These are phyloP conservation scores for Pilasporangium apinafurcum DNA, from an alignment of 352 stramenopile genomes.

Conservation along the genomic window DNA sequence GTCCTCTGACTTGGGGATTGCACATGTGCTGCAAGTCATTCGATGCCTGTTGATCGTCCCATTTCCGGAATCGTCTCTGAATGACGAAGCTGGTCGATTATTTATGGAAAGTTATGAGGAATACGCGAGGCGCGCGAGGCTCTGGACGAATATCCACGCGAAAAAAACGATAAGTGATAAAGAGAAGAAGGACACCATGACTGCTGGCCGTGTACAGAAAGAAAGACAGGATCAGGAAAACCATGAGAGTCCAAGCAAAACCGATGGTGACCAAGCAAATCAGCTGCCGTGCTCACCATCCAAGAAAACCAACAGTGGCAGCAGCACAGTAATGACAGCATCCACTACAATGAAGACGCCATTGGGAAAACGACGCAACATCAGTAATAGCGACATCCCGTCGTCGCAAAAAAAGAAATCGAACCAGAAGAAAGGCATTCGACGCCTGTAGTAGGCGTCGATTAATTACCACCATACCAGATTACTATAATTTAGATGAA, in stretches of 20 bases:
- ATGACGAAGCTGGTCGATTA: conserved; percentile 97
- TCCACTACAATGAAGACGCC: neutral
- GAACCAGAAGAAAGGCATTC: conserved; percentile 67
- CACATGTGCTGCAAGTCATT: conserved; percentile 97
- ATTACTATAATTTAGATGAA: too few relatives aligned
- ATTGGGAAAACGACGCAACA: conserved; percentile 38
- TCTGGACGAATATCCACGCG: conserved; percentile 91
- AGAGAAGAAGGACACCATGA: conserved; percentile 1
- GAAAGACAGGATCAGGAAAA: neutral
- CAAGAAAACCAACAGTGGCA: neutral
- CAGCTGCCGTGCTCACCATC: neutral
- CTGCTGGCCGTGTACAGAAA: too few relatives aligned
- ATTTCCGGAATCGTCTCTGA: conserved; percentile 98
- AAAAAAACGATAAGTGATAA: conserved; percentile 18
- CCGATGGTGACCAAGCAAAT: neutral
- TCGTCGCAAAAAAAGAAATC: conserved; percentile 57
- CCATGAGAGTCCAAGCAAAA: neutral
- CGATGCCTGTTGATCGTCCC: conserved; percentile 99
- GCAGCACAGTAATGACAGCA: neutral
- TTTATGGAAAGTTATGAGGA: conserved; percentile 99
- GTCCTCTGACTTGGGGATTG: conserved; percentile 91
- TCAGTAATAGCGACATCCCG: conserved; percentile 16
- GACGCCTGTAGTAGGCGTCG: conserved; percentile 28
- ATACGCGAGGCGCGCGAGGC: conserved; percentile 84
- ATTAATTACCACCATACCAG: conserved; percentile 2